phyloP scores from a whole-genome alignment of 208 protist species.

The Trypanosoma boissoni region DNA sequence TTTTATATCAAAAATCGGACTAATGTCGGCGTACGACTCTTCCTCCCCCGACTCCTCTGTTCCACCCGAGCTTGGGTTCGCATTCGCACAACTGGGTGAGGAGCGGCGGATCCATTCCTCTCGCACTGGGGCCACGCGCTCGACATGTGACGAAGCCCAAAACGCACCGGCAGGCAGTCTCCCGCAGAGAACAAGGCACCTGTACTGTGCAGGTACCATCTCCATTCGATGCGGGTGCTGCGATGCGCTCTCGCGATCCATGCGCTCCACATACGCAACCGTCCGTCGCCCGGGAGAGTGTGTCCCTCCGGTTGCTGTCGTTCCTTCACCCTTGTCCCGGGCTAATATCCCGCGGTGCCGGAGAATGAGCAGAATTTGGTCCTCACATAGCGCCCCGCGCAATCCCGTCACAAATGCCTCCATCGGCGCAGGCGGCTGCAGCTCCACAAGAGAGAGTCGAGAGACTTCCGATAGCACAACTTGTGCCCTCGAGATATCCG shows the following conservation, averaged over 20 bases:
- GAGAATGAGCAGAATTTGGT: conserved; percentile 44
- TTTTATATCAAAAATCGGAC: no score
- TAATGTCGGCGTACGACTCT: no score
- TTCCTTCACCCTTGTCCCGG: background rate
- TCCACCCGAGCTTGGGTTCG: no score
- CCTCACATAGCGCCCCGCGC: conserved; percentile 70
- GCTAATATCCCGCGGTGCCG: background rate
- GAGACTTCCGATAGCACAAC: conserved; percentile 7
- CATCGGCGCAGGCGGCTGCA: conserved; percentile 23
- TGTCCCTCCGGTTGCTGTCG: background rate
- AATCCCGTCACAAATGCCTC: conserved; percentile 52
- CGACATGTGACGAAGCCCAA: no score
- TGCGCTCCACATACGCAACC: conserved; percentile 2
- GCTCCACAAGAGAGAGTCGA: conserved; percentile 23
- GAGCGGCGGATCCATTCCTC: no score
- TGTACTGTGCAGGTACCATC: no score
- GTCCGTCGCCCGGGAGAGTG: no score
- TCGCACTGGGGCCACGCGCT: no score
- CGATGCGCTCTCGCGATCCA: background rate
- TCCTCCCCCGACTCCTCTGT: no score
- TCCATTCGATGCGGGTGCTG: background rate
- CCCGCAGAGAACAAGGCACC: no score
- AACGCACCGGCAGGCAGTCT: no score
- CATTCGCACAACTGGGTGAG: no score
- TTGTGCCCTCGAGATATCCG: background rate